Conservation (phyloP, 805 yeast species). For the Kazachstania viticola region DNA sequence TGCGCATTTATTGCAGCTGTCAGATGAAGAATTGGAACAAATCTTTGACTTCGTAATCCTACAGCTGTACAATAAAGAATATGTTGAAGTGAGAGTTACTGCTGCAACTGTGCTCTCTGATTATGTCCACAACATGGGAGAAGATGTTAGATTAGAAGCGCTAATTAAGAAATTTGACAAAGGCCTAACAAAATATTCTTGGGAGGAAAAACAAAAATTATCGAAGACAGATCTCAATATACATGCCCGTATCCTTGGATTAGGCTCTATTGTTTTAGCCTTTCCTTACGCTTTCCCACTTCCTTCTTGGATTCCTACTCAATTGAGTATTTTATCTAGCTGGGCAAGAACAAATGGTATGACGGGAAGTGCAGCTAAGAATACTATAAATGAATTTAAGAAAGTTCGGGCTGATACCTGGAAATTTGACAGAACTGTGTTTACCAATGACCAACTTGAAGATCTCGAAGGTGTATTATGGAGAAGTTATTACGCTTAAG, state of each 20-base stretch:
- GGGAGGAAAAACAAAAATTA: slow-evolving; percentile 26
- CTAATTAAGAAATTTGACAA: slow-evolving; percentile 33
- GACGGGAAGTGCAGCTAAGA: slow-evolving; percentile 76
- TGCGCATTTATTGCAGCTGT: slow-evolving; percentile 48
- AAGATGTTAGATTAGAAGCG: slow-evolving; percentile 28
- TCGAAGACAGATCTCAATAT: slow-evolving; percentile 34
- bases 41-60: slow-evolving; percentile 41
- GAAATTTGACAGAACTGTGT: slow-evolving; percentile 75
- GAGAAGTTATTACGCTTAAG: slow-evolving; percentile 81
- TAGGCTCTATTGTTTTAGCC: slow-evolving; percentile 81
- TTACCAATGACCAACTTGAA: slow-evolving; percentile 68
- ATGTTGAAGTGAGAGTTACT: slow-evolving; percentile 62
- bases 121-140: slow-evolving; percentile 53
- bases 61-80: slow-evolving; percentile 44
- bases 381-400: slow-evolving; percentile 69
- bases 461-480: slow-evolving; percentile 90
- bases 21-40: slow-evolving; percentile 32
- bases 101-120: slow-evolving; percentile 72
- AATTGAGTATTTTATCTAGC: slow-evolving; percentile 56
- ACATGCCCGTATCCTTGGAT: slow-evolving; percentile 82
- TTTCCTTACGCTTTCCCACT: slow-evolving; percentile 88
- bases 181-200: slow-evolving; percentile 16
- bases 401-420: slow-evolving; percentile 91
- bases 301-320: slow-evolving; percentile 77
- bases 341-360: slow-evolving; percentile 67